Base-by-base conservation (phyloP, 140 eudicot species). In the Anethum foeniculum region DNA sequence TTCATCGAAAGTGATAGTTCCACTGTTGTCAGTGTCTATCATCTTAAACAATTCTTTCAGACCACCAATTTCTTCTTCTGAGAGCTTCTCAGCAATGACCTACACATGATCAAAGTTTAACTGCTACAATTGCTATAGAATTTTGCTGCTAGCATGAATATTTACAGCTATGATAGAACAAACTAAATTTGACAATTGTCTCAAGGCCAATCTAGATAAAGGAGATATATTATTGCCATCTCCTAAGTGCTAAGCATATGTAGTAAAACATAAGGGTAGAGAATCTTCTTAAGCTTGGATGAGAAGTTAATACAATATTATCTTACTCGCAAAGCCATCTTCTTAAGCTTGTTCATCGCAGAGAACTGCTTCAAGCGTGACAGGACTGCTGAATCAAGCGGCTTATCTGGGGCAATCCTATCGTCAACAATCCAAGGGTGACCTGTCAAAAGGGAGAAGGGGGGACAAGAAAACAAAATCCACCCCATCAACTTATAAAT, bases 381-480 rank as follows among this genome's bases (percentile, higher is more conserved):
- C 51, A 90, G 81, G 46, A 92, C 97, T 7, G 96, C 93, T 67
- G 93, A 90, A 92, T 90, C 96, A 82, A 92, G 93, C 13, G 97
- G 97, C 80, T 86, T 90, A 87, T 92, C 96, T 18, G 97, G 97
- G 48, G 96, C 96, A 74, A 91, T 83, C 81, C 80, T 87, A 84
- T 92, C 97, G 85, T 92, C 97, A 86, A 89, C 88, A 78, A 92
- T 92, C 97, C 97, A 92, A 39, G 97, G 97, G 85, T 92, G 97
- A 76, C 96, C 97, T 92, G 79, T 80, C 27, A 78, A 67, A 28
- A 52, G 76, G 36, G 18, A 6, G 13, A 13, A 30, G 13, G 34
- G 14, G 16, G 60, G 72, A 28, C 38, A 64, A 64, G 38, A 27
- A 64, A 32, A 67, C 10, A 83, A 58, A 15, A 68, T 44, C 46